Evolutionary conservation across 2,329 filamentous ascomycete genomes (phyloP).

Genomic region (Fusarium cyanostomum): DNA sequence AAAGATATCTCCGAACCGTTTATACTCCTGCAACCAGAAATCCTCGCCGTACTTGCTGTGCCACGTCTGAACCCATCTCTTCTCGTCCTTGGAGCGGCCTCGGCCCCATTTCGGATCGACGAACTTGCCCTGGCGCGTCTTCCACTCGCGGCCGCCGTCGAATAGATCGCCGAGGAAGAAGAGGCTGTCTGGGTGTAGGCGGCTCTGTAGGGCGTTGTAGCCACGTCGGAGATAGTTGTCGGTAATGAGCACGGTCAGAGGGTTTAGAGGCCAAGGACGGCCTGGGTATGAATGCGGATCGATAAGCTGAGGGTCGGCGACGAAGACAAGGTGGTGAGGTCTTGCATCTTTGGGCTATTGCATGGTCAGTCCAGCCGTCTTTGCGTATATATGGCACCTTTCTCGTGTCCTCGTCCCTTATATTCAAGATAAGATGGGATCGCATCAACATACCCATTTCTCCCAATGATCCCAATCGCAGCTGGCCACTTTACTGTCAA

Average conservation of each 20-base stretch:
- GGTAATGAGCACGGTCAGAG: constrained; percentile 70
- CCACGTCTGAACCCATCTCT: constrained; percentile 69
- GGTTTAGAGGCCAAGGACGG: constrained; percentile 69
- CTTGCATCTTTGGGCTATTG: constrained; percentile 76
- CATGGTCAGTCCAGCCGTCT: constrained; percentile 24
- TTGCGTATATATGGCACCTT: neutral
- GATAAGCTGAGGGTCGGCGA: constrained; percentile 91
- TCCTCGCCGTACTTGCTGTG: constrained; percentile 79
- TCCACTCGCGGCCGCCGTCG: constrained; percentile 96
- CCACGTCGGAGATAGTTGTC: constrained; percentile 90
- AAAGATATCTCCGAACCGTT: constrained; percentile 87
- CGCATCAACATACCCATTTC: constrained; percentile 74
- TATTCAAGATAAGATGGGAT: neutral
- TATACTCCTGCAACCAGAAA: constrained; percentile 89
- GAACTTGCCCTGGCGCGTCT: constrained; percentile 70
- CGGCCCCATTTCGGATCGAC: constrained; percentile 68
- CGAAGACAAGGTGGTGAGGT: constrained; percentile 84
- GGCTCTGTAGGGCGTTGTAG: constrained; percentile 79
- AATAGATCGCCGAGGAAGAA: constrained; percentile 96
- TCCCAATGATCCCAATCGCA: constrained; percentile 93
- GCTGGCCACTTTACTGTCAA: constrained; percentile 72
- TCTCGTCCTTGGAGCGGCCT: constrained; percentile 61
- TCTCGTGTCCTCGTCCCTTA: neutral
- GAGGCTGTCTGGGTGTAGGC: constrained; percentile 84
- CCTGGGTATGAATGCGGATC: constrained; percentile 96